These are phyloP conservation scores for Dorcoceras hygrometricum DNA, from an alignment of 257 asterid genomes.

Conservation along the genomic window DNA sequence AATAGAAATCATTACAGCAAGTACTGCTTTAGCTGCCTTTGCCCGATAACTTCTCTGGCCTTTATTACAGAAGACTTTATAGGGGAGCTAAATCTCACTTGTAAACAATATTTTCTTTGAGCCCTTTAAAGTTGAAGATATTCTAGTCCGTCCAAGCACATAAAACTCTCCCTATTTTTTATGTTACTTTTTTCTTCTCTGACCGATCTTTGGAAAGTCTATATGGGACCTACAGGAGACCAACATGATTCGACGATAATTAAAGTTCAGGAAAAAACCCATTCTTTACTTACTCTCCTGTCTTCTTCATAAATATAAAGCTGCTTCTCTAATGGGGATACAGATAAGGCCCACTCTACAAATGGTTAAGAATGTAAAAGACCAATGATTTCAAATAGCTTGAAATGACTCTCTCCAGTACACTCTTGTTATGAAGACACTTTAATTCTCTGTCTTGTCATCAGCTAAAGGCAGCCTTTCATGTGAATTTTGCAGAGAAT, in stretches of 20 bases:
- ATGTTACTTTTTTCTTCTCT: not conserved
- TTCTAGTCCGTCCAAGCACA: slow-evolving; percentile 25
- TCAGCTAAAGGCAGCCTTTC: slow-evolving; percentile 76
- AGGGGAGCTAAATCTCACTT: slow-evolving; percentile 42
- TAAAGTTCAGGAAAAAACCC: not conserved
- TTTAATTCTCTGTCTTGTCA: slow-evolving; percentile 63
- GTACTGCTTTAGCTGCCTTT: slow-evolving; percentile 15
- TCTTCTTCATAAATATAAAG: slow-evolving; percentile 67
- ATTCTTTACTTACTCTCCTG: slow-evolving; percentile 42
- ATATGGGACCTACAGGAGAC: not conserved
- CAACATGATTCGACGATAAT: not conserved
- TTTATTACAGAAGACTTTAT: slow-evolving; percentile 52
- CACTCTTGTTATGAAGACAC: slow-evolving; percentile 34
- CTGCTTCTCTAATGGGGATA: slow-evolving; percentile 54
- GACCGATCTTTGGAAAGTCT: not conserved
- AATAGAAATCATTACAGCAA: not conserved
- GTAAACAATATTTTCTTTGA: slow-evolving; percentile 22
- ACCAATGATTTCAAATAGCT: slow-evolving; percentile 59
- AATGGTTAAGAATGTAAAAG: slow-evolving; percentile 58
- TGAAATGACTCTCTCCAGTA: slow-evolving; percentile 35
- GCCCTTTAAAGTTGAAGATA: slow-evolving; percentile 36
- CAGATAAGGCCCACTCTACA: slow-evolving; percentile 66
- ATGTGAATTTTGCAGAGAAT: slow-evolving; percentile 81
- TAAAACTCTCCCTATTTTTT: slow-evolving; percentile 19
- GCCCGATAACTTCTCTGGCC: slow-evolving; percentile 28